Percentiles rank a stretch among this genome's conserved stretches.
Conservation (phyloP, 1,139 yeast species). For the Zygotorulaspora mrakii region DNA sequence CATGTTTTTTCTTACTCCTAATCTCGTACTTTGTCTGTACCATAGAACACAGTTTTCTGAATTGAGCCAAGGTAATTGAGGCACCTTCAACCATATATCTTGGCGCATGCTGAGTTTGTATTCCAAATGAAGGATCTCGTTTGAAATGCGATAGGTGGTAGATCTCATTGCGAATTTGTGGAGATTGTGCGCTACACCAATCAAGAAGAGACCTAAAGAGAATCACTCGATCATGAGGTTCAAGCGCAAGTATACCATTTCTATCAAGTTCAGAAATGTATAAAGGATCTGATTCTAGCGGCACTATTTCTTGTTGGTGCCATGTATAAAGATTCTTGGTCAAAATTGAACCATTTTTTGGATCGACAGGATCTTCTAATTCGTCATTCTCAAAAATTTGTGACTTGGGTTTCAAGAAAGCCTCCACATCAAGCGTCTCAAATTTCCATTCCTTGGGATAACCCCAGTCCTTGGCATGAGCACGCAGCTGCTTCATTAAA, state of each 20-base stretch:
- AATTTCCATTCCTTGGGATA: slow-evolving; percentile 48
- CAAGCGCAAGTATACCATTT: slow-evolving; percentile 45
- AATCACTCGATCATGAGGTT: slow-evolving; percentile 47
- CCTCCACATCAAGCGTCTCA: slow-evolving; percentile 8
- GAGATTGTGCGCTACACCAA: slow-evolving; percentile 50
- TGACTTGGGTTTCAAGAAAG: slow-evolving; percentile 17
- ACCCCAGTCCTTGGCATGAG: slow-evolving; percentile 40
- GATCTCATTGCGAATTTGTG: slow-evolving; percentile 42
- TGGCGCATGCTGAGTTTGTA: slow-evolving; percentile 34
- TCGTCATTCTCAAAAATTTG: slow-evolving; percentile 29
- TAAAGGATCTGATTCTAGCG: slow-evolving; percentile 35
- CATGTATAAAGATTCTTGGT: slow-evolving; percentile 27
- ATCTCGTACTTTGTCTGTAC: slow-evolving; percentile 31
- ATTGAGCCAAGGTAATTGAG: slow-evolving; percentile 24
- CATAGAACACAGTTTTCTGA: slow-evolving; percentile 27
- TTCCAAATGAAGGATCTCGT: slow-evolving; percentile 34
- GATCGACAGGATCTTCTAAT: slow-evolving; percentile 40
- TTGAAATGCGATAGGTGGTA: slow-evolving; percentile 32
- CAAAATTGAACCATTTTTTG: slow-evolving; percentile 41
- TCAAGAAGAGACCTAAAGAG: slow-evolving; percentile 46
- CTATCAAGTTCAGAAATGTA: slow-evolving; percentile 42
- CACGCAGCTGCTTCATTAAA: slow-evolving; percentile 40
- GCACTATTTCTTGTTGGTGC: slow-evolving; percentile 22
- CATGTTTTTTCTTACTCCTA: slow-evolving; percentile 33
- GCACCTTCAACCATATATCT: slow-evolving; percentile 32